Percentiles rank a stretch among this genome's conserved stretches.
Conservation (phyloP, 2,329 filamentous ascomycete species). For the Neonectria ditissima region DNA sequence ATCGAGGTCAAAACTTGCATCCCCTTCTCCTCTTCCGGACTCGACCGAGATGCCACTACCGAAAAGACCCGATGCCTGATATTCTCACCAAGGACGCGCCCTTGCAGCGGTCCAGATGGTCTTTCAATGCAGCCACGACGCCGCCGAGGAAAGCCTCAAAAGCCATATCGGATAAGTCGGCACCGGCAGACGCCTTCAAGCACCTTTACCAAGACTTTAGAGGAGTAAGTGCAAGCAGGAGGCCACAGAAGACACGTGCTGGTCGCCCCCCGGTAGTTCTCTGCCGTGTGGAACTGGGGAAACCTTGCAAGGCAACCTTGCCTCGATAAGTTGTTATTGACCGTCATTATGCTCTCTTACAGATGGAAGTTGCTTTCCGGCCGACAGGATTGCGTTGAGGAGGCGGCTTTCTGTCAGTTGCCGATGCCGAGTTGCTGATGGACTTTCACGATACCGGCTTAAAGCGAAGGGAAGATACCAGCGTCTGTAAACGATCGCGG, state of each 20-base stretch:
- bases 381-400: neutral
- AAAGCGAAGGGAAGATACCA: neutral
- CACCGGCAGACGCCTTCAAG: neutral
- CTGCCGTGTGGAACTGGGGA: conserved; percentile 16
- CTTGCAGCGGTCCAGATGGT: conserved; percentile 2
- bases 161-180: conserved; percentile 25
- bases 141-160: neutral
- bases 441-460: neutral
- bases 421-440: neutral
- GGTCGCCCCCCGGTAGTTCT: conserved; percentile 12
- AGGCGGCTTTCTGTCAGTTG: neutral
- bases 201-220: conserved; percentile 1
- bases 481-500: neutral
- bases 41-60: neutral
- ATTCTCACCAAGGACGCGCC: neutral
- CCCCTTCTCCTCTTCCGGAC: neutral
- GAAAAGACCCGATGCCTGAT: neutral
- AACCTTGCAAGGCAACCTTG: conserved; percentile 7
- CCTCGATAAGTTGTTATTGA: neutral
- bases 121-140: conserved; percentile 6
- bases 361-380: neutral
- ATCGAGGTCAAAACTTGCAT: conserved; percentile 12
- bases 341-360: neutral
- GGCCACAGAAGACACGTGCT: conserved; percentile 1
- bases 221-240: neutral